phyloP scores from a whole-genome alignment of 345 rosid species.

The Isatis tinctoria region DNA sequence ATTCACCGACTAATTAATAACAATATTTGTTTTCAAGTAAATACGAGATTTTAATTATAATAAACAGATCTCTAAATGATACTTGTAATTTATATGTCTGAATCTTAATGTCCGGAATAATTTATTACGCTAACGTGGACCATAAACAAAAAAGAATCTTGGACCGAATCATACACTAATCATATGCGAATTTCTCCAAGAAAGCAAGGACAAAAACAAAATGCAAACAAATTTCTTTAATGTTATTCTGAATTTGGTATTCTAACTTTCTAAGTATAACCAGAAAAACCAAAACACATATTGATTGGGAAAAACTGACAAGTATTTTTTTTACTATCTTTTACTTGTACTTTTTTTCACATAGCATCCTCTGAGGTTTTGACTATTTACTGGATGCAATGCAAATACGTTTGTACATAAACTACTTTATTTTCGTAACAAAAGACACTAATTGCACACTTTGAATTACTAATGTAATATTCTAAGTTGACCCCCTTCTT shows the following conservation, averaged over 20 bases:
- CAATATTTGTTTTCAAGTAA: not conserved
- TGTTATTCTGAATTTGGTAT: not conserved
- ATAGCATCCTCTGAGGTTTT: not conserved
- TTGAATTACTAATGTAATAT: not conserved
- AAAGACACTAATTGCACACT: not conserved
- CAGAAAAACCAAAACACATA: not conserved
- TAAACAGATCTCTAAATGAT: conserved; percentile 5
- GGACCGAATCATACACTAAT: conserved; percentile 22
- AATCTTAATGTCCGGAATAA: conserved; percentile 9
- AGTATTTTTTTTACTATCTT: not conserved
- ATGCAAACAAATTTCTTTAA: not conserved
- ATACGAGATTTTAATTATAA: not conserved
- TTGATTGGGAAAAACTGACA: not conserved
- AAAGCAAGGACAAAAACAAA: not conserved
- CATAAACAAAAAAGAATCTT: conserved; percentile 14
- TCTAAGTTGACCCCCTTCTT: not conserved
- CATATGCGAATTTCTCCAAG: conserved; percentile 14
- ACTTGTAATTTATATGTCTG: conserved; percentile 5
- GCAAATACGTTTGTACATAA: not conserved
- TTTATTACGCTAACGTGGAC: conserved; percentile 11
- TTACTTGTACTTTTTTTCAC: not conserved
- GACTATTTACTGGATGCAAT: not conserved
- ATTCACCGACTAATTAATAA: conserved; percentile 2
- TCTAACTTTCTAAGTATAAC: not conserved
- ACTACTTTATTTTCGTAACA: not conserved